Percentiles rank a stretch among this genome's conserved stretches.
phyloP scores from a whole-genome alignment of 306 rosid species.

The Begonia masoniana region DNA sequence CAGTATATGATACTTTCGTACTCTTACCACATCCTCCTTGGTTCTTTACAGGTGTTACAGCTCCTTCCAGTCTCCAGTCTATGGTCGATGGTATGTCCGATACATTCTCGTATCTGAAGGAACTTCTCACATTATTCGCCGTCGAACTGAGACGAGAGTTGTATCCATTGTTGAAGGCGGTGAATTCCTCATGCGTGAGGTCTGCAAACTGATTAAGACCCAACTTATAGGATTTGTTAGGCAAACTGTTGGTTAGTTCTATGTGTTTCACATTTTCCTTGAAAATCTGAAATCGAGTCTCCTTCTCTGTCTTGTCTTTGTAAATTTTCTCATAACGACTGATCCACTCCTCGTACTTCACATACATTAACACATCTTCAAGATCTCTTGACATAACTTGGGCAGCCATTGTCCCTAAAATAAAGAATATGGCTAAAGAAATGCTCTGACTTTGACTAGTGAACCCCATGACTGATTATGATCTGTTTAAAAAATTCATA shows the following conservation, averaged over 20 bases:
- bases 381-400: neutral
- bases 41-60: slow-evolving; percentile 19
- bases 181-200: slow-evolving; percentile 27
- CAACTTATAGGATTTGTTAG: slow-evolving; percentile 22
- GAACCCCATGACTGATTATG: too few relatives aligned
- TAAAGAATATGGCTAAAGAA: slow-evolving; percentile 3
- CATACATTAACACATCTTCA: neutral
- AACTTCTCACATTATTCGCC: neutral
- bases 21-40: slow-evolving; percentile 24
- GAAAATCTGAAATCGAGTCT: slow-evolving; percentile 10
- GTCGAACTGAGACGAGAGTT: neutral
- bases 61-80: slow-evolving; percentile 27
- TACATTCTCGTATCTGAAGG: slow-evolving; percentile 9
- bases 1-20: too few relatives aligned
- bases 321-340: neutral
- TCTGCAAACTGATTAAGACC: slow-evolving; percentile 23
- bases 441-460: too few relatives aligned
- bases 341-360: neutral
- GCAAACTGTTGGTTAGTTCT: slow-evolving; percentile 18
- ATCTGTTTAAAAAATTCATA: too few relatives aligned
- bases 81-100: slow-evolving; percentile 6
- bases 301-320: neutral
- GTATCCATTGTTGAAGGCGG: slow-evolving; percentile 18
- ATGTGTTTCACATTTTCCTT: slow-evolving; percentile 19
- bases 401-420: slow-evolving; percentile 9